Evolutionary conservation across 1,284 basidiomycete species (phyloP), one percentile per base, ranked within the genome.

Genomic region (Naganishia cerealis): DNA sequence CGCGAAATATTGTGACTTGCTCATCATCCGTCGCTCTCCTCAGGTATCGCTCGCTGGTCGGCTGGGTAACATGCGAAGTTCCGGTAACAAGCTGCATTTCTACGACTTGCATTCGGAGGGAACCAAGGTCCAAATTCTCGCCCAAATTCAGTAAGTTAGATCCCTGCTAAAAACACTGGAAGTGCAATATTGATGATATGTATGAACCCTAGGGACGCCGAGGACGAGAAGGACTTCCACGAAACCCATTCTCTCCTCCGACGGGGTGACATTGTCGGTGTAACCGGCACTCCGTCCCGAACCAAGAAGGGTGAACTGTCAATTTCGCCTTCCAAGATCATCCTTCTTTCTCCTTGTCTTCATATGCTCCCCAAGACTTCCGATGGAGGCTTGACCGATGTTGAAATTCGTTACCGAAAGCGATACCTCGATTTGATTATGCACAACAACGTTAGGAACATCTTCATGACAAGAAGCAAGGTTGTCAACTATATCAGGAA

Each of bases 381-480:
- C 72, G 90, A 92, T 81, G 92, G 90, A 71, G 94, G 94, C 57
- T 84, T 97, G 74, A 93, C 93, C 84, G 95, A 99, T 82, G 90
- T 93, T 80, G 95, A 99, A 82, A 93, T 91, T 63, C 89, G 95
- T 67, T 97, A 98, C 85, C 88, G 96, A 82, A 99, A 98, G 89
- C 90, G 95, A 68, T 98, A 99, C 85, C 88, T 99, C 71, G 95
- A 99, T 82, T 87, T 99, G 73, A 97, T 99, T 82, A 86, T 99
- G 82, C 96, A 92, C 82, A 88, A 91, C 65, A 86, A 88, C 74
- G 94, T 94, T 18, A 89, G 96, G 73, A 88, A 90, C 73, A 88
- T 95, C 72, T 99, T 99, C 81, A 84, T 96, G 82, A 91, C 91
- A 65, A 89, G 95, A 71, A 87, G 87, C 79, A 87, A 86, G 77